Evolutionary conservation across 2,329 filamentous ascomycete species (phyloP), one percentile per base, ranked within the genome.

Genomic region (Juglanconis juglandina): DNA sequence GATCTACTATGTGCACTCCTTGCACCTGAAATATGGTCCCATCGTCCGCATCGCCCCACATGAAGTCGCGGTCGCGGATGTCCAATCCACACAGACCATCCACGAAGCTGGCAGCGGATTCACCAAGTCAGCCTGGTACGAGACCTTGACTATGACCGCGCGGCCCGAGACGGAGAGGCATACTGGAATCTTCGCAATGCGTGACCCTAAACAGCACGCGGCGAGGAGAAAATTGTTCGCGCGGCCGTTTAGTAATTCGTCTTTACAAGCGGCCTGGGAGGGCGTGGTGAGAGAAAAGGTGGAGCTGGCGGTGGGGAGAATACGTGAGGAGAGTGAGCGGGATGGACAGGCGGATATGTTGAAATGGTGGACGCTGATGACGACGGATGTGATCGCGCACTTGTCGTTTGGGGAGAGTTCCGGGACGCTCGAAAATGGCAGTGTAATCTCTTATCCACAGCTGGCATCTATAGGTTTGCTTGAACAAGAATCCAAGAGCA

Each of bases 321-420:
- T 63, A 35, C 54, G 53, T 1, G 49, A 39, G 3, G 60, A 63
- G 44, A 46, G 46, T 30, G 49, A 49, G n/a, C 14, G 41, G 13
- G 65, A 66, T 0, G 73, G 71, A 0, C 66, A 60, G 0, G 69
- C 66, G 0, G 76, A 81, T 61, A 64, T 79, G 1, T 68, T 75
- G 58, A 77, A 77, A 53, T 79, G 77, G 77, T 78, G 75, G 71
- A 66, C 70, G 2, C 76, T 78, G 55, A 73, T 79, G 72, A 67
- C 76, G 4, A 77, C 76, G 0, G 78, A 81, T 66, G 68, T 78
- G 1, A 76, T 79, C 53, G 73, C 71, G 0, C 69, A 78, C 30
- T 57, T 80, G 32, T 71, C 64, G 9, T 80, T 80, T 62, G 77
- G 78, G 0, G 73, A 80, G 14, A 73, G 48, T 24, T 59, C 55